Conservation (phyloP, 306 rosid genomes). For the Alnus glutinosa region DNA sequence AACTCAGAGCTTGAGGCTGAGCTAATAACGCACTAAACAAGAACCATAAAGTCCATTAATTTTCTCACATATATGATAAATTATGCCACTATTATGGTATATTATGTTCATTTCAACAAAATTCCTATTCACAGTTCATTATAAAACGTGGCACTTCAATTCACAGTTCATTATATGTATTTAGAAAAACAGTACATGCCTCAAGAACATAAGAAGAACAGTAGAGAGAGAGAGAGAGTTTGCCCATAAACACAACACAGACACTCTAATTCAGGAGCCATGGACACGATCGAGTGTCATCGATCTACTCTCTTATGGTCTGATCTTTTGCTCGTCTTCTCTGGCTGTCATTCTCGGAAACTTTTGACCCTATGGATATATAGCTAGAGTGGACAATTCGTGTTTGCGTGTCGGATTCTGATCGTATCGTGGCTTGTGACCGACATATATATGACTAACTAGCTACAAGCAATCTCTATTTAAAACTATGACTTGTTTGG, state of each 20-base stretch:
- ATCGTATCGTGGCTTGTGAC: too few relatives aligned
- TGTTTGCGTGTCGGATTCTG: too few relatives aligned
- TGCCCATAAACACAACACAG: background rate
- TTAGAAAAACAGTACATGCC: background rate
- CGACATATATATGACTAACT: too few relatives aligned
- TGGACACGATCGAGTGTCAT: background rate
- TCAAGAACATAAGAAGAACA: background rate
- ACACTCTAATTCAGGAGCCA: background rate
- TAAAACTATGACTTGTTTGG: too few relatives aligned
- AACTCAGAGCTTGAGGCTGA: background rate
- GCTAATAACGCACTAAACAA: slow-evolving; percentile 14
- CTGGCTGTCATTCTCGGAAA: background rate
- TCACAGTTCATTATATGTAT: background rate
- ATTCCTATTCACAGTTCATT: too few relatives aligned
- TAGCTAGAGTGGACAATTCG: too few relatives aligned
- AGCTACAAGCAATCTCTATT: too few relatives aligned
- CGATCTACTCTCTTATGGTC: background rate
- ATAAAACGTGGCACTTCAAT: background rate
- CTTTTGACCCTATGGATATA: background rate
- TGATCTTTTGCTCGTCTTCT: background rate
- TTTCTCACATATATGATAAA: too few relatives aligned
- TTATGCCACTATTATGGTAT: too few relatives aligned
- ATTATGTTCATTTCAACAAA: too few relatives aligned
- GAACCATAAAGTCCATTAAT: too few relatives aligned
- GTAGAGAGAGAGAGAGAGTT: background rate